Base-by-base conservation (phyloP, 2,329 filamentous ascomycete genomes). In the Aureobasidium sp. region DNA sequence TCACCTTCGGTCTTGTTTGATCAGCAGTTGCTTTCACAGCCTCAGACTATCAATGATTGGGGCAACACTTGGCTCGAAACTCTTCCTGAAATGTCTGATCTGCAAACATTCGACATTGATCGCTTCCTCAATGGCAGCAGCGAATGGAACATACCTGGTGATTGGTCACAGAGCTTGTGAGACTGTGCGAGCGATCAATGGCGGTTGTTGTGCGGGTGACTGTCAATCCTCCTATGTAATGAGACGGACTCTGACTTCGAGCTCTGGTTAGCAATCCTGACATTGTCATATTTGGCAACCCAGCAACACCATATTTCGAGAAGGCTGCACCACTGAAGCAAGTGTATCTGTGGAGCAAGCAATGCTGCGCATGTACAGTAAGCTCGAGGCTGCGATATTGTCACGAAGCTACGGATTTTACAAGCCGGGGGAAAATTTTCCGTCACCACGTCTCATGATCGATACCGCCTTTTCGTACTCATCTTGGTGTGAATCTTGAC, bases 51-150 rank as follows among this genome's bases (percentile, higher is more conserved):
- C 5, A 44, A 45, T 36, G 39, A 57, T 10, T 57, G 53, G 53
- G 42, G 53, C n/a, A 57, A 21, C 32, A 57, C 41, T 44, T 57
- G 53, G 53, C 41, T 57, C 8, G 53, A 57, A 16, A 57, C 27
- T 16, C 16, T 57, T 10, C 53, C 53, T 3, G 53, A 57, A 15
- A 34, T 57, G 41, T 29, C 53, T 1, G 41, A 57, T 45, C 30
- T 57, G 0, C 53, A 57, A 30, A 47, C 53, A 1, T 57, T 57
- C 13, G 53, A 57, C 27, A 57, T 57, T 10, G 53, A 57, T 57
- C 53, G 41, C 4, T 57, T 57, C 30, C 13, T 57, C 4, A 57
- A 57, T 45, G 53, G 53, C 3, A 45, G 53, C 5, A 45, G 53
- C 27, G 53, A 57, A 8, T 57, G 53, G 53, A 45, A n/a, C 27